These are phyloP conservation scores for Rhipidocladum racemiflorum DNA, from an alignment of 176 grass and related monocot genomes.

Conservation along the genomic window DNA sequence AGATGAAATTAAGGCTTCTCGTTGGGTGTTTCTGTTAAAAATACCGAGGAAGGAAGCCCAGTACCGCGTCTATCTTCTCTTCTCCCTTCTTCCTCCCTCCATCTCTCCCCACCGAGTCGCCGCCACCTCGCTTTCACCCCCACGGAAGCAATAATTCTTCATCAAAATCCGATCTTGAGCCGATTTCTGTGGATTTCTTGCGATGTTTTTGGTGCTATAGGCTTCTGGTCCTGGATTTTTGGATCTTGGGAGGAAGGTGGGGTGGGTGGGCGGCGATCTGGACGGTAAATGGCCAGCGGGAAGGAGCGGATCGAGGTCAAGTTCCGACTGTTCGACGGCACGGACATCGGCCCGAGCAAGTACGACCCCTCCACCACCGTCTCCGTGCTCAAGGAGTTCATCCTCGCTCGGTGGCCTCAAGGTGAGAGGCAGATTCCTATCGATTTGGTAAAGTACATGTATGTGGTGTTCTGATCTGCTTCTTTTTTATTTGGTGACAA, in stretches of 20 bases:
- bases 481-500: slow-evolving; percentile 16
- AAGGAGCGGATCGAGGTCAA: slow-evolving; percentile 79
- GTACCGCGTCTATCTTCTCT: slow-evolving; percentile 15
- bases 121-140: slow-evolving; percentile 49
- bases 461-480: slow-evolving; percentile 7
- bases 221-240: slow-evolving; percentile 40
- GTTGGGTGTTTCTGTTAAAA: slow-evolving; percentile 37
- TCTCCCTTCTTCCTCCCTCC: background rate
- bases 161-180: slow-evolving; percentile 34
- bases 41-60: slow-evolving; percentile 37
- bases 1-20: slow-evolving; percentile 5
- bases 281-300: slow-evolving; percentile 42
- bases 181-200: slow-evolving; percentile 20
- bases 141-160: slow-evolving; percentile 53
- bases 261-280: slow-evolving; percentile 36
- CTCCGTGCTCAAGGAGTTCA: slow-evolving; percentile 79
- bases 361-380: slow-evolving; percentile 78
- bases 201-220: slow-evolving; percentile 24
- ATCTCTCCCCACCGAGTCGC: slow-evolving; percentile 19
- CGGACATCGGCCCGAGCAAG: slow-evolving; percentile 84
- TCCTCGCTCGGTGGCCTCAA: slow-evolving; percentile 86
- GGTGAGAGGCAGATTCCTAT: slow-evolving; percentile 48
- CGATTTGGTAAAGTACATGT: slow-evolving; percentile 3
- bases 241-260: slow-evolving; percentile 29
- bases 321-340: slow-evolving; percentile 82